Conservation (phyloP, 2,329 filamentous ascomycete species). For the Exserohilum turcica region DNA sequence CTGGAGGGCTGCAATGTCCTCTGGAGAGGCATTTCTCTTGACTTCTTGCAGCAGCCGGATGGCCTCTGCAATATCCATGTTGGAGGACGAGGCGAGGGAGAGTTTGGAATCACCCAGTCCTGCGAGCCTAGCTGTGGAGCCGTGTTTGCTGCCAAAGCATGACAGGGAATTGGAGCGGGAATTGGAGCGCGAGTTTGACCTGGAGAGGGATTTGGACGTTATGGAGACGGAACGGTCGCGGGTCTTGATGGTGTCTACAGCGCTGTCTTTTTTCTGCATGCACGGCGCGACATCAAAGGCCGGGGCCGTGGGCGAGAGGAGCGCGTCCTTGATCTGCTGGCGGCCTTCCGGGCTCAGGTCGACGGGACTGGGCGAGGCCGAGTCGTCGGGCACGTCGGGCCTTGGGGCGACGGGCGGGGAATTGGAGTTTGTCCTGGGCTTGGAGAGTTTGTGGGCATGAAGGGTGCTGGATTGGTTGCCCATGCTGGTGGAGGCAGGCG, state of each 20-base stretch:
- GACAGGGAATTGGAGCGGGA: constrained; percentile 36
- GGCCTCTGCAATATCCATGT: constrained; percentile 53
- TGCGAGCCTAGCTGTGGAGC: constrained; percentile 30
- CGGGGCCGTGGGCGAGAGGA: constrained; percentile 36
- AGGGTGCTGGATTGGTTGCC: constrained; percentile 37
- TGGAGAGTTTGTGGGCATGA: constrained; percentile 39
- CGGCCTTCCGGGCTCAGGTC: constrained; percentile 35
- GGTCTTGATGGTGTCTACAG: constrained; percentile 29
- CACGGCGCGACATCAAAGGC: constrained; percentile 25
- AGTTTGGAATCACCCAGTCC: constrained; percentile 34
- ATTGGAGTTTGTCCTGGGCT: constrained; percentile 46
- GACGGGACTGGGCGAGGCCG: constrained; percentile 27
- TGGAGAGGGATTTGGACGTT: constrained; percentile 37
- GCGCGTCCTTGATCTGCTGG: constrained; percentile 36
- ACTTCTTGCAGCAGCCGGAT: constrained; percentile 55
- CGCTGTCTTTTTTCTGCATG: constrained; percentile 25
- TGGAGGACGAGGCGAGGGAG: constrained; percentile 39
- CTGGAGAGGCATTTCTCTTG: constrained; percentile 55
- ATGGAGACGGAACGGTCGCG: constrained; percentile 33
- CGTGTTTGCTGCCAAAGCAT: constrained; percentile 29
- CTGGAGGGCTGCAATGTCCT: constrained; percentile 53
- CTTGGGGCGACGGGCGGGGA: constrained; percentile 25
- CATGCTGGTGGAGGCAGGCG: constrained; percentile 29
- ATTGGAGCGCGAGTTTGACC: constrained; percentile 19
- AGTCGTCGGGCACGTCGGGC: constrained; percentile 29